These are phyloP conservation scores for Tripterygium wilfordii DNA, from an alignment of 177 flowering plant species.

Conservation along the genomic window DNA sequence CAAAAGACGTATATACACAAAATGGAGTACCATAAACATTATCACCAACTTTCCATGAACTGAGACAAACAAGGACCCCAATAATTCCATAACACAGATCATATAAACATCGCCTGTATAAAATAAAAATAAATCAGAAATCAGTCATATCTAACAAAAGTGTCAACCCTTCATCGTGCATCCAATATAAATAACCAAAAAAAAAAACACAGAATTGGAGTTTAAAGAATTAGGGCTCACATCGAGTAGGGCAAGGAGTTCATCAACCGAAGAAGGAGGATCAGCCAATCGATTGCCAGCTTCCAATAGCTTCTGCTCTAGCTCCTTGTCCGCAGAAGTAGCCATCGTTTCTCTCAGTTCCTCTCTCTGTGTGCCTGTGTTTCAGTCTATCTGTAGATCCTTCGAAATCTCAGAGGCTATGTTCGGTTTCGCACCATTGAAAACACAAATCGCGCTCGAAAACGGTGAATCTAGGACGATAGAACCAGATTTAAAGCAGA, in stretches of 20 bases:
- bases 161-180: no score
- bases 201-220: not conserved
- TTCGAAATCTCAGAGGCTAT: not conserved
- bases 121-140: no score
- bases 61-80: no score
- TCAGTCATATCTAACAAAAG: no score
- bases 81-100: no score
- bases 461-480: not conserved
- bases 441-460: not conserved
- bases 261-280: constrained; percentile 40
- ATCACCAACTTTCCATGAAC: no score
- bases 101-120: no score
- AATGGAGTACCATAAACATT: no score
- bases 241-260: constrained; percentile 50
- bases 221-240: constrained; percentile 25
- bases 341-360: constrained; percentile 12
- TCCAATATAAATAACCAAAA: not conserved
- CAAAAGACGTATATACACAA: no score
- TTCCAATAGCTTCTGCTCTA: constrained; percentile 34
- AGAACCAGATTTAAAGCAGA: not conserved
- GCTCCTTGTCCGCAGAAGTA: constrained; percentile 30
- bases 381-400: constrained; percentile 5
- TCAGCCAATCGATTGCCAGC: constrained; percentile 40
- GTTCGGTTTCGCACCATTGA: constrained; percentile 17
- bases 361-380: not conserved